Conservation (phyloP, 2,329 filamentous ascomycete genomes). For the Hypoxylon sp. region DNA sequence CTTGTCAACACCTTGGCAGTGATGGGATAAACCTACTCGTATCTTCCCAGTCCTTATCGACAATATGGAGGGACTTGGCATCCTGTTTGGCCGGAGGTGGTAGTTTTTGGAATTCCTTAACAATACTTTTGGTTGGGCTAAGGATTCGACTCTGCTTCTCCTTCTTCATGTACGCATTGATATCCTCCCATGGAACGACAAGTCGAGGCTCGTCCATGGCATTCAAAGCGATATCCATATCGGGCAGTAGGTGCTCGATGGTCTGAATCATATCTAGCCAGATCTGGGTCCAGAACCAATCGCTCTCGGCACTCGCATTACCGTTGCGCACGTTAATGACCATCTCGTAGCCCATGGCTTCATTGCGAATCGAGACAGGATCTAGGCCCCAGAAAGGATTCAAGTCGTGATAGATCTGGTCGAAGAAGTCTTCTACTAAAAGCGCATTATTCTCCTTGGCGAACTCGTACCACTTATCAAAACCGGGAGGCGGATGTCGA, state of each 20-base stretch:
- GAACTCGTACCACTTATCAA: slow-evolving; percentile 64
- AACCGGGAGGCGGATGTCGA: slow-evolving; percentile 65
- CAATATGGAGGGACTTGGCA: slow-evolving; percentile 55
- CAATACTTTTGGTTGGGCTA: slow-evolving; percentile 60
- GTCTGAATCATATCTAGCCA: slow-evolving; percentile 69
- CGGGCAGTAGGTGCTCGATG: slow-evolving; percentile 70
- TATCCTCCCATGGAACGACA: slow-evolving; percentile 74
- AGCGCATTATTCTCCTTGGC: slow-evolving; percentile 60
- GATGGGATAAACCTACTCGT: slow-evolving; percentile 58
- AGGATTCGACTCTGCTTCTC: slow-evolving; percentile 65
- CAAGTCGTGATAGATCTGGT: slow-evolving; percentile 68
- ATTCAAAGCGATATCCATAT: slow-evolving; percentile 78
- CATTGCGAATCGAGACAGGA: slow-evolving; percentile 64
- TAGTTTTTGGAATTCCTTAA: slow-evolving; percentile 61
- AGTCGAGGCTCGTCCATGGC: slow-evolving; percentile 77
- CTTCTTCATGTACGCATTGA: slow-evolving; percentile 67
- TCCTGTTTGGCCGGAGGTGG: slow-evolving; percentile 58
- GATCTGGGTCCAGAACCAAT: slow-evolving; percentile 72
- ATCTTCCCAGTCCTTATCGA: slow-evolving; percentile 65
- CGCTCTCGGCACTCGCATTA: slow-evolving; percentile 65
- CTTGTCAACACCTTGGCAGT: background rate
- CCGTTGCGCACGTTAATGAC: slow-evolving; percentile 70
- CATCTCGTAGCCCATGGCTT: slow-evolving; percentile 71
- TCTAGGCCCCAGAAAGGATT: slow-evolving; percentile 69
- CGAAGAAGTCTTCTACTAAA: slow-evolving; percentile 65